Base-by-base conservation (phyloP, 805 yeast species). In the Candida odintsovae region DNA sequence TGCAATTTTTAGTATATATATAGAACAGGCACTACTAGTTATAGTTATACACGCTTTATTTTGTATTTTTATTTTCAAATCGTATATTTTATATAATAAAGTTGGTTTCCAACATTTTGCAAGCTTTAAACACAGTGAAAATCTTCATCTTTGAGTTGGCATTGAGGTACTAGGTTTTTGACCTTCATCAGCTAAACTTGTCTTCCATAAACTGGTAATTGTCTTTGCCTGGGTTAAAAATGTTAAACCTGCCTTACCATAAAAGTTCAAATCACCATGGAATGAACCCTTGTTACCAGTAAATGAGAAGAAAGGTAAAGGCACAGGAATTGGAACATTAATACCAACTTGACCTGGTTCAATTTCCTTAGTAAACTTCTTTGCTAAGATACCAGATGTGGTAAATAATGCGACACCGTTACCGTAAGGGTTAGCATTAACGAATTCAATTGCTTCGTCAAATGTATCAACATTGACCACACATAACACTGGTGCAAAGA, bases 291-390 rank as follows among this genome's bases (percentile, higher is more conserved):
- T 82, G 64, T 78, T 78, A 23, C 90, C 90, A 12, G 90, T 84
- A 70, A 83, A 83, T 4, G 87, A 80, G 66, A 83, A 83, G 86
- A 84, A 81, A 49, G 90, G 90, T 63, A 84, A 69, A 42, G 90
- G 90, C 18, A 83, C 90, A 6, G 90, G 90, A 50, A 83, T 84
- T 15, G 90, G 90, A 33, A 83, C 88, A 57, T 83, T 83, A 55
- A 83, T 73, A 46, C 90, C 90, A 43, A 83, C 86, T 66, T 83
- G 90, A 28, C 90, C 90, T 46, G 83, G 80, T 49, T 82, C 85
- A 51, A 83, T 77, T 53, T 78, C 73, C 66, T 74, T 78, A 62
- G 76, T 82, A 71, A 84, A 83, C 61, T 78, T 78, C 64, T 82
- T 83, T 4, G 86, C 85, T n/a, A 77, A 70, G 20, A 84, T 69